Evolutionary conservation across 1,284 basidiomycete genomes (phyloP), one percentile per base, ranked within the genome.

Genomic region (Austropuccinia psidii): DNA sequence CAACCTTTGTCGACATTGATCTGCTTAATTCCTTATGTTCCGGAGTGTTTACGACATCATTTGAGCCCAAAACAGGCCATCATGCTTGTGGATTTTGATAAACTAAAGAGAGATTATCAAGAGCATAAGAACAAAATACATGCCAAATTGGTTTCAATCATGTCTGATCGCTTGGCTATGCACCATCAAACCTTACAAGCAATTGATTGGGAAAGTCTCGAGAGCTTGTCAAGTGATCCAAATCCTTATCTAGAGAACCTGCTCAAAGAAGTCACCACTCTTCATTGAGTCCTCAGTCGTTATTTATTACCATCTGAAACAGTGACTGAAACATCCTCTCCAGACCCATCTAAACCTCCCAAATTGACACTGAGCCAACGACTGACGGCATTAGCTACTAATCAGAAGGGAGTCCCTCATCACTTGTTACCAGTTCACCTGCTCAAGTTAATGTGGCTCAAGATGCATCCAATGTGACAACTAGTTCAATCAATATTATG

Each of bases 51-150:
- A 80, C 85, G 94, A 55, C 86, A 95, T 72, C 94, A 98, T 82
- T 84, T 98, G 58, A 93, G 87, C 79, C 85, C 88, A 61, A 93
- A 92, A 81, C 93, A 98, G 81, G 91, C 92, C 0, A 91, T 98
- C 60, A 94, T 98, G 88, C 84, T 98, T 49, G 87, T 93, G 37
- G 95, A 98, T 82, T 98, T 98, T 80, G 95, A 98, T 83, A 97
- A 96, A 83, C 86, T 98, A 74, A 97, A 94, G 82, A 85, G 94
- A 82, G 96, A 98, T 81, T 98, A 90, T 80, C 93, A 97, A 85
- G 95, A 98, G 81, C 95, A 98, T 82, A 95, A 98, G 82, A 92
- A 93, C 80, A 95, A 98, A 83, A 97, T 98, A 68, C 94, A 98
- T 81, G 86, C 91, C 72, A 98, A 98, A 83, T 85, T 98, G 66